Evolutionary conservation across 1,139 yeast species (phyloP), one percentile per base, ranked within the genome.

Genomic region (Hemisphaericaspora xylanilytica): DNA sequence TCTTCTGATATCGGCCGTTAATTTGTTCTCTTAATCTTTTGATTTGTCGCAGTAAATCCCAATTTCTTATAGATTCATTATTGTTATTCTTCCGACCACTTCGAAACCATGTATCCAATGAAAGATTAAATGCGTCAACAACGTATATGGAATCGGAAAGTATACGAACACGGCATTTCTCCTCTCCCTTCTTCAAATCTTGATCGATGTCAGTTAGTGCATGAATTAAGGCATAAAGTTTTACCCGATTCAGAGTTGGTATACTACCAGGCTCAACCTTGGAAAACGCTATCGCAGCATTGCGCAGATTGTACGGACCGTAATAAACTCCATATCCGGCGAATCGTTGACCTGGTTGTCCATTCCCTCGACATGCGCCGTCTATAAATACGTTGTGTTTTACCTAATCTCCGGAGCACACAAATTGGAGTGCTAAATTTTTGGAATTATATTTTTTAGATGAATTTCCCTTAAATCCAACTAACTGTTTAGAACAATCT

Each of bases 171-270:
- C 60, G 60, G 3, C 40, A 33, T 9, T 25, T 13, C 11, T 33
- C 24, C 32, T 36, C 14, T 31, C 31, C 36, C 8, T 24, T 12
- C n/a, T 21, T 16, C 5, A 37, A 14, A 32, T 61, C 67, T 1
- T 47, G 29, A 38, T 59, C 47, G 10, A 80, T 67, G 7, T 55
- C 50, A 6, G 56, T 53, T 37, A 84, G 56, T 0, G 94, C 94
- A 33, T 69, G 70, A 5, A 62, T 56, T 17, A 85, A 68, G 0
- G 95, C 97, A 13, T 64, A 56, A 13, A 89, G 67, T 58, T 90
- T 97, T 2, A 95, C 94, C 32, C 89, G 65, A 50, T 85, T 90
- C 52, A 88, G 90, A 0, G 96, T 88, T 30, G 81, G 86, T 5
- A 59, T 28, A 4, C 4, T 25, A 24, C 14, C 27, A 15, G 15